phyloP scores from a whole-genome alignment of 352 stramenopile species.

The Globisporangium nunn region DNA sequence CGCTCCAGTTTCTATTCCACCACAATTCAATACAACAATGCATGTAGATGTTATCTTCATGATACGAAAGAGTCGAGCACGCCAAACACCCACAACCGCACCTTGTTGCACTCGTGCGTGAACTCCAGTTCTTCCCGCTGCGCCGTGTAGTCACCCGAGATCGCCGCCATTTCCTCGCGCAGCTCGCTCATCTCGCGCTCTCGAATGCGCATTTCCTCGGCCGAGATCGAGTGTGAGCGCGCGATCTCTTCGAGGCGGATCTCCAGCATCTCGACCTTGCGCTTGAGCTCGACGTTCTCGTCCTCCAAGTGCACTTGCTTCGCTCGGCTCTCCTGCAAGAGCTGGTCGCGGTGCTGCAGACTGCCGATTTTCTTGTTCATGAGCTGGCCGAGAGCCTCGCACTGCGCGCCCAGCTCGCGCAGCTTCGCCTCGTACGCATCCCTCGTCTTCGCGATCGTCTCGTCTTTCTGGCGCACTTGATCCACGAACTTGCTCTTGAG shows the following conservation, averaged over 20 bases:
- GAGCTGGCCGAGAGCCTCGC: slow-evolving; percentile 59
- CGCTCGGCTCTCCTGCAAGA: slow-evolving; percentile 54
- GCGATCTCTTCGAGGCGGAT: slow-evolving; percentile 70
- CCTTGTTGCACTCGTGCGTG: slow-evolving; percentile 44
- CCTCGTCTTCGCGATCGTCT: slow-evolving; percentile 37
- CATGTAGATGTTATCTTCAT: too few species aligned
- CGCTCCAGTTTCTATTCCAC: slow-evolving; percentile 38
- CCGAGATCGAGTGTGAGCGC: slow-evolving; percentile 44
- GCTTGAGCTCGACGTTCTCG: slow-evolving; percentile 69
- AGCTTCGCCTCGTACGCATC: slow-evolving; percentile 66
- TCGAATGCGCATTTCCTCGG: slow-evolving; percentile 54
- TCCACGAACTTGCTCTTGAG: slow-evolving; percentile 52
- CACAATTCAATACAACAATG: background rate
- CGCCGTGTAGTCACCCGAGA: slow-evolving; percentile 62
- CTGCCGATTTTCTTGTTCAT: slow-evolving; percentile 71
- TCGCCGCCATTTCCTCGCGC: slow-evolving; percentile 51
- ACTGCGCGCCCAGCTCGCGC: slow-evolving; percentile 50
- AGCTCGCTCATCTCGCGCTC: slow-evolving; percentile 50
- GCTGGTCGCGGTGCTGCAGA: slow-evolving; percentile 59
- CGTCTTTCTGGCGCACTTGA: slow-evolving; percentile 67
- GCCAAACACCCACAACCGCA: slow-evolving; percentile 9
- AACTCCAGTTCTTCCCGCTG: slow-evolving; percentile 53
- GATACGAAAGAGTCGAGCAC: too few species aligned
- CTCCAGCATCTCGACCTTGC: slow-evolving; percentile 73
- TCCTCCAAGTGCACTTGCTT: slow-evolving; percentile 57